Conservation (phyloP, 768 basidiomycete genomes). For the Trametes sanguinea region DNA sequence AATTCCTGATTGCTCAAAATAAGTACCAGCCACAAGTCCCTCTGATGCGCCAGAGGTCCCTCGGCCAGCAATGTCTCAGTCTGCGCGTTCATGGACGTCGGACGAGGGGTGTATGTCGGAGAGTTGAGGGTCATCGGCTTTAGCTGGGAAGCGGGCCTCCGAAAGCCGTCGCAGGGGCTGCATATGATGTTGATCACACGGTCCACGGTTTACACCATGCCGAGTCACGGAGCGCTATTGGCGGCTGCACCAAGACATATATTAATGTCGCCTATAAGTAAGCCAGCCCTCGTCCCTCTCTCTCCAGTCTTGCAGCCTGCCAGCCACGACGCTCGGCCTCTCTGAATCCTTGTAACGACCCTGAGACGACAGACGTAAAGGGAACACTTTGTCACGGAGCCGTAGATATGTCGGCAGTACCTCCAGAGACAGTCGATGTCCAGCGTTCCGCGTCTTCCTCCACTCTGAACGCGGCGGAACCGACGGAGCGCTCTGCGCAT, state of each 20-base stretch:
- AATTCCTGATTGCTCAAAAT: too few species aligned
- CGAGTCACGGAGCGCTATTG: neutral
- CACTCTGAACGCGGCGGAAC: neutral
- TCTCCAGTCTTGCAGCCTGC: too few species aligned
- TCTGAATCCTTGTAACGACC: too few species aligned
- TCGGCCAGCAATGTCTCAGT: too few species aligned
- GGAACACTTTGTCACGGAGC: too few species aligned
- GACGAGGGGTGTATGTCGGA: too few species aligned
- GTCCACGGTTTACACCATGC: slow-evolving; percentile 3
- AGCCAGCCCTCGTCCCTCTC: neutral
- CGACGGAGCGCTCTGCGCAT: slow-evolving; percentile 6
- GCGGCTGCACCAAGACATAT: neutral
- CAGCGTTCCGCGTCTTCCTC: slow-evolving; percentile 5
- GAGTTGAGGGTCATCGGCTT: neutral
- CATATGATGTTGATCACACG: slow-evolving; percentile 10
- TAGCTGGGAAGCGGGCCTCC: neutral
- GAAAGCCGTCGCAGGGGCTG: neutral
- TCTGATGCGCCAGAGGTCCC: too few species aligned
- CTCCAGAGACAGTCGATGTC: neutral
- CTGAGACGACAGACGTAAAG: too few species aligned
- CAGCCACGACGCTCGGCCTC: too few species aligned
- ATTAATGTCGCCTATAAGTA: neutral
- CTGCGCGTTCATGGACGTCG: too few species aligned
- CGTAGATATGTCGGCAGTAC: neutral
- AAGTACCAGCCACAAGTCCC: too few species aligned